A percentile compares a stretch with the other conserved stretches of the same genome.
Evolutionary conservation across 2,329 filamentous ascomycete species (phyloP).

Genomic region (Ampelomyces quisqualis): DNA sequence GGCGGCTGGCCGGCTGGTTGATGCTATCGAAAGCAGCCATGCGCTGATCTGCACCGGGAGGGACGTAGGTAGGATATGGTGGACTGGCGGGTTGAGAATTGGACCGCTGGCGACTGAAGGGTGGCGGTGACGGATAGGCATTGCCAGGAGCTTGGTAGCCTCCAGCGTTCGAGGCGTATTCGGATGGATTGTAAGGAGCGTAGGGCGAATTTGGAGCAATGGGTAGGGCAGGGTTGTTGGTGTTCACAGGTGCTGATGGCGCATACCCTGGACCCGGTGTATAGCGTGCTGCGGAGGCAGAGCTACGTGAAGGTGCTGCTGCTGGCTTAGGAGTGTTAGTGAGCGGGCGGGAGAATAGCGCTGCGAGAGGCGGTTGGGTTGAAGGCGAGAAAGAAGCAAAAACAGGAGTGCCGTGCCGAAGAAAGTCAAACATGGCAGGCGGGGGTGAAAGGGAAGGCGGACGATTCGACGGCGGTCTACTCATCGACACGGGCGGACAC

Average conservation of each 20-base stretch:
- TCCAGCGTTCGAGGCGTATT: slow-evolving; percentile 25
- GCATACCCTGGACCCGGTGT: slow-evolving; percentile 37
- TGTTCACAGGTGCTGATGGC: slow-evolving; percentile 29
- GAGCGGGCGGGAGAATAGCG: slow-evolving; percentile 30
- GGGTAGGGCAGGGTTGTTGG: slow-evolving; percentile 26
- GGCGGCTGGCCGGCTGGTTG: slow-evolving; percentile 27
- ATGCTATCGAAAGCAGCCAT: slow-evolving; percentile 23
- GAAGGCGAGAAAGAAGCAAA: slow-evolving; percentile 36
- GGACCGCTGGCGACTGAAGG: slow-evolving; percentile 39
- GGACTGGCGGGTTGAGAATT: slow-evolving; percentile 36
- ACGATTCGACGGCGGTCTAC: slow-evolving; percentile 20
- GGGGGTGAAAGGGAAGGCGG: slow-evolving; percentile 19
- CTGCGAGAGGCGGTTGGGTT: slow-evolving; percentile 41
- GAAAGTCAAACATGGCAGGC: slow-evolving; percentile 18
- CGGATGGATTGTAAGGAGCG: slow-evolving; percentile 35
- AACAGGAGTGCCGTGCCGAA: slow-evolving; percentile 34
- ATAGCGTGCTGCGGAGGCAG: slow-evolving; percentile 32
- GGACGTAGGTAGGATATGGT: slow-evolving; percentile 18
- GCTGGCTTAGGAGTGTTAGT: slow-evolving; percentile 39
- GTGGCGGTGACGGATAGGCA: slow-evolving; percentile 34
- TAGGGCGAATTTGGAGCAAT: slow-evolving; percentile 27
- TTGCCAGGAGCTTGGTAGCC: slow-evolving; percentile 23
- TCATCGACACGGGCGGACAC: slow-evolving; percentile 25
- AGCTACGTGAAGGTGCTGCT: slow-evolving; percentile 10
- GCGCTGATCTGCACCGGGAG: slow-evolving; percentile 20